These are phyloP conservation scores for Barnettozyma vustinii DNA, from an alignment of 805 yeast genomes.

Conservation along the genomic window DNA sequence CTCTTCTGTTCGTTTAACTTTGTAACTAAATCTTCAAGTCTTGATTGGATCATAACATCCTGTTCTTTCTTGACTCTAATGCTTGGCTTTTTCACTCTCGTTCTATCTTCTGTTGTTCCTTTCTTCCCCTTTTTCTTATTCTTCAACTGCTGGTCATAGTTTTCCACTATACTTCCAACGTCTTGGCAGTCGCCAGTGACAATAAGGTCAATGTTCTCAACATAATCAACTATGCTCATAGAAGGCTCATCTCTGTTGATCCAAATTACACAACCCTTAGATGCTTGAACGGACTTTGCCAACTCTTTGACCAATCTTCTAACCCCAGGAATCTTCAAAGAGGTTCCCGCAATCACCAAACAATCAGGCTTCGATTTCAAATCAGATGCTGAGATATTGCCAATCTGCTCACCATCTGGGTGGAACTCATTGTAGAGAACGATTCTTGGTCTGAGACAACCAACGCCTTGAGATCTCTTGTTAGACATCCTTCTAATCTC, in stretches of 20 bases:
- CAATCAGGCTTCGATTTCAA: constrained; percentile 66
- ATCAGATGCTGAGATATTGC: constrained; percentile 66
- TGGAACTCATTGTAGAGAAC: constrained; percentile 71
- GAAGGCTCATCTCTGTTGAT: constrained; percentile 52
- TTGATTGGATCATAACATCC: constrained; percentile 17
- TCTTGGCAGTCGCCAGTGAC: constrained; percentile 64
- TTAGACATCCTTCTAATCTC: constrained; percentile 53
- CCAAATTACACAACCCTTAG: constrained; percentile 59
- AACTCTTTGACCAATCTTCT: constrained; percentile 55
- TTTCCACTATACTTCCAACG: constrained; percentile 34
- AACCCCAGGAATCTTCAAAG: constrained; percentile 76
- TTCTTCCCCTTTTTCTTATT: constrained; percentile 1
- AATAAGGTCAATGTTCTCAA: constrained; percentile 50
- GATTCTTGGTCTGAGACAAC: constrained; percentile 58
- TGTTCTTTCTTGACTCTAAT: constrained; percentile 9
- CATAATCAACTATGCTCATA: constrained; percentile 41
- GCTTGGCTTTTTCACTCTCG: constrained; percentile 9
- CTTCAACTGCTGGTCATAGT: constrained; percentile 15
- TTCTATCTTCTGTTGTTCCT: neutral
- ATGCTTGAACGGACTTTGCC: constrained; percentile 49
- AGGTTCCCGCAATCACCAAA: constrained; percentile 76
- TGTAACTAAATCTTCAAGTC: constrained; percentile 19
- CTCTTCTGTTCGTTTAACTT: constrained; percentile 16
- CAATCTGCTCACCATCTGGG: constrained; percentile 86
- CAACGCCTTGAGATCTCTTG: constrained; percentile 57